Base-by-base conservation (phyloP, 2,329 filamentous ascomycete genomes). In the Cladosporium colombiae region DNA sequence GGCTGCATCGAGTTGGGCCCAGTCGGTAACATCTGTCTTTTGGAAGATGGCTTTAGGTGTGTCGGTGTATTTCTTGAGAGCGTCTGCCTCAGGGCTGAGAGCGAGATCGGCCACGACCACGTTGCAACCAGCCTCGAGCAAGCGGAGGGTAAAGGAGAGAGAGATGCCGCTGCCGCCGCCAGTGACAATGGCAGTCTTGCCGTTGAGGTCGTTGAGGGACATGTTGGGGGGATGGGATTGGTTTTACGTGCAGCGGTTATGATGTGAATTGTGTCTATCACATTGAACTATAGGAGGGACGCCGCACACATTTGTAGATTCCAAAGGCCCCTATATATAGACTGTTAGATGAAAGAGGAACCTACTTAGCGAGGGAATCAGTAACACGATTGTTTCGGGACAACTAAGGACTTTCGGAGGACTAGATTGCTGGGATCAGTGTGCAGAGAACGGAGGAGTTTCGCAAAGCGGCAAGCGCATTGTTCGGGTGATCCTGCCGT, bases 21-120 rank as follows among this genome's bases (percentile, higher is more conserved):
- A 84, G n/a, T 81, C 76, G 16, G 75, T 78, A 8, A 84, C 82
- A 70, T 82, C 78, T 0, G 80, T 81, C 58, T 77, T 70, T 8
- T 75, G 65, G 67, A 80, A 81, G 7, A 80, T 69, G 1, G 79
- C 80, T 59, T 74, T 69, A 37, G 77, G 71, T 6, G 33, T 35
- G 21, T 23, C 31, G 37, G 56, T 49, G 25, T 65, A 61, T n/a
- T 65, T 58, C 3, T 63, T 40, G 31, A 60, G 11, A 59, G 57
- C 37, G 33, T 67, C 29, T 3, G 80, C 80, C 72, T 82, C 80
- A 0, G 79, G 78, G 1, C 79, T 75, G 0, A 82, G 75, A n/a
- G 77, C 65, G 5, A 82, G 71, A 67, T 82, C 81, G 8, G 79
- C 80, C 46, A 82, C 70, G 55, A 82, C 70, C 52, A 82, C 80